A percentile compares a stretch with the other conserved stretches of the same genome.
Evolutionary conservation across 371 early-diverging fungal species (phyloP).

Genomic region (Lichtheimia ornata): DNA sequence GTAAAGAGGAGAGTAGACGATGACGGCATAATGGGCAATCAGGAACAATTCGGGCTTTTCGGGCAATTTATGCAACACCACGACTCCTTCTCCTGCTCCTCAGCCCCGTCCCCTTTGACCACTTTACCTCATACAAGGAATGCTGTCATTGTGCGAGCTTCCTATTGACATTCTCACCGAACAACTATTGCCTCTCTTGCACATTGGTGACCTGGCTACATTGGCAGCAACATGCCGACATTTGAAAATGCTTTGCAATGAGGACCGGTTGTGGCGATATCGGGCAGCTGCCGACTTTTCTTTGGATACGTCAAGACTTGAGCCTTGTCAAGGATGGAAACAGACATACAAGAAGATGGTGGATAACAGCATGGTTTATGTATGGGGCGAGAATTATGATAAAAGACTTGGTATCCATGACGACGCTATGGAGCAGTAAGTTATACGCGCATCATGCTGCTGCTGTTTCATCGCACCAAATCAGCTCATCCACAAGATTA

Average conservation of each 20-base stretch:
- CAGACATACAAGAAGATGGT: constrained; percentile 28
- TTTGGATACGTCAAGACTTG: constrained; percentile 29
- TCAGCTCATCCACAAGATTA: too few relatives aligned
- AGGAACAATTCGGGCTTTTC: constrained; percentile 2
- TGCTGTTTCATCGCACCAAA: too few relatives aligned
- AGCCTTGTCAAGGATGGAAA: constrained; percentile 36
- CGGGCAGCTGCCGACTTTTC: constrained; percentile 31
- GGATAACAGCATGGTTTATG: constrained; percentile 32
- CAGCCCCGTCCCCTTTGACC: not conserved
- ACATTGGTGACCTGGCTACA: constrained; percentile 20
- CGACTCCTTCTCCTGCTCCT: not conserved
- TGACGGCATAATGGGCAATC: not conserved
- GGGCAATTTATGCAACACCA: not conserved
- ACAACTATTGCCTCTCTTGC: constrained; percentile 28
- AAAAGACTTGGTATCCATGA: constrained; percentile 25
- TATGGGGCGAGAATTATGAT: constrained; percentile 45
- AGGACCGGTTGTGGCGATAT: constrained; percentile 45
- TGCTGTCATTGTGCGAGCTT: constrained; percentile 9
- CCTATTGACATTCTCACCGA: constrained; percentile 25
- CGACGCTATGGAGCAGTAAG: not conserved
- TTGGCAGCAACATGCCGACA: constrained; percentile 21
- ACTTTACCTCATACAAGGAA: not conserved
- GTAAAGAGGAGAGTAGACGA: not conserved
- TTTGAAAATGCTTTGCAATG: constrained; percentile 29
- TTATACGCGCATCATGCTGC: not conserved